Conservation (phyloP, 306 rosid species). For the Casuarina equisetifolia region DNA sequence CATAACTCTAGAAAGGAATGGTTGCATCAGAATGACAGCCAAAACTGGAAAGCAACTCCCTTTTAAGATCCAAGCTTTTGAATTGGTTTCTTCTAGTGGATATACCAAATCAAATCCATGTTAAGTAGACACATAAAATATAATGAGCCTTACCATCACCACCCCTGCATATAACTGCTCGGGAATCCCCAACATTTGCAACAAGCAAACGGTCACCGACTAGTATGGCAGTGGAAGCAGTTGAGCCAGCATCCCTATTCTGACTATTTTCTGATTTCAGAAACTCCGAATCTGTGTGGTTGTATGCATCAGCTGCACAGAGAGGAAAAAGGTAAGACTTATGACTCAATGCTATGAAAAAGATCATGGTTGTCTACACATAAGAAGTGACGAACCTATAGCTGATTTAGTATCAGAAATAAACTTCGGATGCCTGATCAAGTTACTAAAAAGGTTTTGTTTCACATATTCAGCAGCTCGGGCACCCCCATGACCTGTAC, state of each 20-base stretch:
- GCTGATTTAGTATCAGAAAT: conserved; percentile 96
- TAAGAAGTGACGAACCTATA: conserved; percentile 51
- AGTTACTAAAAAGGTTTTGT: conserved; percentile 85
- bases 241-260: conserved; percentile 93
- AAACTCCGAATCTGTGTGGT: conserved; percentile 84
- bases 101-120: not conserved
- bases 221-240: conserved; percentile 95
- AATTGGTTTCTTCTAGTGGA: not conserved
- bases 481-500: conserved; percentile 90
- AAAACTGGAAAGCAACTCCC: not conserved
- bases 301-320: conserved; percentile 84
- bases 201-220: conserved; percentile 97
- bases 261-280: conserved; percentile 86
- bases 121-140: conserved; percentile 2
- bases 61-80: not conserved
- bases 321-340: conserved; percentile 16
- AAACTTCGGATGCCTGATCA: conserved; percentile 90
- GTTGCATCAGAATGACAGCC: not conserved
- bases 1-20: not conserved
- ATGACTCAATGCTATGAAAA: conserved; percentile 12
- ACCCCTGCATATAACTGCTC: conserved; percentile 92
- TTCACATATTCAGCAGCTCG: conserved; percentile 98
- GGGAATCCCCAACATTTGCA: conserved; percentile 95
- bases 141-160: conserved; percentile 64
- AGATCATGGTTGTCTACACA: not conserved